These are phyloP conservation scores for Trichoderma sp. DNA, from an alignment of 2,329 filamentous ascomycete genomes.

Conservation along the genomic window DNA sequence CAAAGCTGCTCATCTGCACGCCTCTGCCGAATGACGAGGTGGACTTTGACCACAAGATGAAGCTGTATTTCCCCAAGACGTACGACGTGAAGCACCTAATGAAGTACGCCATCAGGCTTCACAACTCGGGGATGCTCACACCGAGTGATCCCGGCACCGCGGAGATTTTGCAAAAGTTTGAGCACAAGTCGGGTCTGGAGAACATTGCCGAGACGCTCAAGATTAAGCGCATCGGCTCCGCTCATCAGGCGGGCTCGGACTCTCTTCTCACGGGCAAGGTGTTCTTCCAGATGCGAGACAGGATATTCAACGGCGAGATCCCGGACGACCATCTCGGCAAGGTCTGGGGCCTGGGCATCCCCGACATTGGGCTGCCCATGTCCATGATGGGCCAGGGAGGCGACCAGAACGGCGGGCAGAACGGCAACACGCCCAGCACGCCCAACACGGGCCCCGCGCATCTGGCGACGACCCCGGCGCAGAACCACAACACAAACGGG, in stretches of 20 bases:
- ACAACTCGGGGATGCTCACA: constrained; percentile 64
- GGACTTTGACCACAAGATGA: constrained; percentile 85
- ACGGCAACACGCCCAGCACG: constrained; percentile 61
- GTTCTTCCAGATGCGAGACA: constrained; percentile 89
- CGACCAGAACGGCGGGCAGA: constrained; percentile 47
- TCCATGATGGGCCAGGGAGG: constrained; percentile 39
- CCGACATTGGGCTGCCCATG: constrained; percentile 56
- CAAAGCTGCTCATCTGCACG: constrained; percentile 85
- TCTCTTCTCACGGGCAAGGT: constrained; percentile 90
- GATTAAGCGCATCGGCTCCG: constrained; percentile 81
- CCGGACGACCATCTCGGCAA: constrained; percentile 83
- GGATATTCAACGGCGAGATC: constrained; percentile 82
- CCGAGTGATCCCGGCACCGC: constrained; percentile 65
- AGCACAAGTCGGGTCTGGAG: constrained; percentile 88
- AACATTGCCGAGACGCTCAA: constrained; percentile 92
- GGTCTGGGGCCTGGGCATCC: constrained; percentile 87
- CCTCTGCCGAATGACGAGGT: constrained; percentile 85
- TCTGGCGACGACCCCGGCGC: constrained; percentile 52
- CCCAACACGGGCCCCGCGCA: constrained; percentile 67
- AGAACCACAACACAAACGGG: constrained; percentile 59
- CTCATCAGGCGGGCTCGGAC: constrained; percentile 92
- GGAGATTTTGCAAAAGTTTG: constrained; percentile 80
- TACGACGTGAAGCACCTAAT: constrained; percentile 98
- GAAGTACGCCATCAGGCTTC: constrained; percentile 78
- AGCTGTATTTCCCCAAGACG: constrained; percentile 88